Evolutionary conservation across 306 rosid species (phyloP).

Genomic region (Parietaria judaica): DNA sequence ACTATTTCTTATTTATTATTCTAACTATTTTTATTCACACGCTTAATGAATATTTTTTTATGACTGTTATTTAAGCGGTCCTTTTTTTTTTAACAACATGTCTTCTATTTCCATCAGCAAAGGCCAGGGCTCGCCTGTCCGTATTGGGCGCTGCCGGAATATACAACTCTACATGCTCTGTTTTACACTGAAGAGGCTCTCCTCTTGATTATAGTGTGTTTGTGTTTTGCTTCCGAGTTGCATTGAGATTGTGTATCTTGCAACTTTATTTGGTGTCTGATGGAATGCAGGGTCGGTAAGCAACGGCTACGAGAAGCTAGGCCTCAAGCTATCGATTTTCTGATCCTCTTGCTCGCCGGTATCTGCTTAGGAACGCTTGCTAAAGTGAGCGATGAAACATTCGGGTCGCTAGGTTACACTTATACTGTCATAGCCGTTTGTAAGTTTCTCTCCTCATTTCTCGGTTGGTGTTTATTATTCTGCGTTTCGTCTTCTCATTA

Average conservation of each 20-base stretch:
- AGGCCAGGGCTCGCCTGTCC: no score
- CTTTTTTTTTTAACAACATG: no score
- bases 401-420: slow-evolving; percentile 85
- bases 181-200: no score
- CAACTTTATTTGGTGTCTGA: neutral
- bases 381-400: slow-evolving; percentile 89
- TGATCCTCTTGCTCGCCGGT: slow-evolving; percentile 83
- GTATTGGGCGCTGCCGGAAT: no score
- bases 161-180: no score
- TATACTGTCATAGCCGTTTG: slow-evolving; percentile 94
- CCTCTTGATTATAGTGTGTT: no score
- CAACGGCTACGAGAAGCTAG: slow-evolving; percentile 81
- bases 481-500: slow-evolving; percentile 9
- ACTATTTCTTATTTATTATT: no score
- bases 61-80: no score
- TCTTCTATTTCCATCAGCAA: no score
- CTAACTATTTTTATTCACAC: no score
- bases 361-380: slow-evolving; percentile 93
- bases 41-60: no score
- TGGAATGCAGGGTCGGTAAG: slow-evolving; percentile 60
- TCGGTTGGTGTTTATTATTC: neutral
- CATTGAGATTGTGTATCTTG: neutral
- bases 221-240: slow-evolving; percentile 1
- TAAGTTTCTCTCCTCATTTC: slow-evolving; percentile 33
- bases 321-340: slow-evolving; percentile 74